Conservation (phyloP, 2,329 filamentous ascomycete species). For the Coniochaeta ligniaria region DNA sequence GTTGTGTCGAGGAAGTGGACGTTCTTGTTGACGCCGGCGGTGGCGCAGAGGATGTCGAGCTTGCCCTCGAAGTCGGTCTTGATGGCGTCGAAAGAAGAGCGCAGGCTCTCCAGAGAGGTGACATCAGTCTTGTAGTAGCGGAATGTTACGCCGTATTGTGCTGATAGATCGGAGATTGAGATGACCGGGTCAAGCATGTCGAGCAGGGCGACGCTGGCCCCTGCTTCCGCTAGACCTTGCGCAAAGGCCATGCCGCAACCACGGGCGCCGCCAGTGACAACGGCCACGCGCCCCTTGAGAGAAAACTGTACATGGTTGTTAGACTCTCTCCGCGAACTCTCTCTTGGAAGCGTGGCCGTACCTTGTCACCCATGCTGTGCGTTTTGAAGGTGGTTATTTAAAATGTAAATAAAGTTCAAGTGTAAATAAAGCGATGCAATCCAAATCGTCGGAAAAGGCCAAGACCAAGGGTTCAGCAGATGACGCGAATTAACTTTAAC, state of each 20-base stretch:
- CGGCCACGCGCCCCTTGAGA: slow-evolving; percentile 35
- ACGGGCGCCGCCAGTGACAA: slow-evolving; percentile 37
- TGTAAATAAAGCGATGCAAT: too few relatives aligned
- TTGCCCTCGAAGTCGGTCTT: slow-evolving; percentile 20
- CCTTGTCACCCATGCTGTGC: too few relatives aligned
- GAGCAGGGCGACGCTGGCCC: slow-evolving; percentile 38
- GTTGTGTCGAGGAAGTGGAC: slow-evolving; percentile 34
- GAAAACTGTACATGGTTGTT: slow-evolving; percentile 29
- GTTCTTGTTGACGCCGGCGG: slow-evolving; percentile 37
- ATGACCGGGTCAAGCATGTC: slow-evolving; percentile 26
- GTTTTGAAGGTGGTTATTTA: too few relatives aligned
- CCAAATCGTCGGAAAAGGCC: too few relatives aligned
- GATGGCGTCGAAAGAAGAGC: slow-evolving; percentile 22
- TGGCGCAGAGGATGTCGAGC: slow-evolving; percentile 35
- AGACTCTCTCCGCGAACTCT: neutral
- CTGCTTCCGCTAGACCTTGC: slow-evolving; percentile 35
- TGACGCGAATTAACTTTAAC: too few relatives aligned
- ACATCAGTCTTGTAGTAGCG: slow-evolving; percentile 33
- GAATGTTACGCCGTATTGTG: slow-evolving; percentile 30
- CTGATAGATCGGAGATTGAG: slow-evolving; percentile 27
- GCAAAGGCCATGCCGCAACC: slow-evolving; percentile 39
- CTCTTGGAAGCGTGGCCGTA: too few relatives aligned
- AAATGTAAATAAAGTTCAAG: too few relatives aligned
- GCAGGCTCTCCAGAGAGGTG: slow-evolving; percentile 19
- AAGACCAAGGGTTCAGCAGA: too few relatives aligned